Conservation (phyloP, 306 rosid species). For the Corylus avellana region DNA sequence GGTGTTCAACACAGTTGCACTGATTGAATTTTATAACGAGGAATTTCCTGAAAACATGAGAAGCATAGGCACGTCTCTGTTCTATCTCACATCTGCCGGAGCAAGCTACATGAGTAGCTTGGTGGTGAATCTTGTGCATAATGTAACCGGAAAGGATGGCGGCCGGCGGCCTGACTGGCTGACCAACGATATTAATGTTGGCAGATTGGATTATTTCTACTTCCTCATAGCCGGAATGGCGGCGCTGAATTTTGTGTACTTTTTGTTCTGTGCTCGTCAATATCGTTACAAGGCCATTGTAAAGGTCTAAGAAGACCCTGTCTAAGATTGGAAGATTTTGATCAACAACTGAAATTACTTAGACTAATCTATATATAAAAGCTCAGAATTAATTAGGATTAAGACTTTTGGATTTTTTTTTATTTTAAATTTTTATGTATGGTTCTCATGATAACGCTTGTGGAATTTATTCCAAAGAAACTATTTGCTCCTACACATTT, state of each 20-base stretch:
- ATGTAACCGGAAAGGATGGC: conserved; percentile 28
- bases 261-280: conserved; percentile 32
- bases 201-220: conserved; percentile 48
- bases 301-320: neutral
- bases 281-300: conserved; percentile 31
- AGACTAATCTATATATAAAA: too few relatives aligned
- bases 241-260: conserved; percentile 27
- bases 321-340: too few relatives aligned
- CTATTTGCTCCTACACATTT: too few relatives aligned
- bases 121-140: conserved; percentile 29
- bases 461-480: too few relatives aligned
- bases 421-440: too few relatives aligned
- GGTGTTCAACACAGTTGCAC: conserved; percentile 43
- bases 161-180: conserved; percentile 40
- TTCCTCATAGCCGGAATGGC: conserved; percentile 36
- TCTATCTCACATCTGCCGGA: conserved; percentile 24
- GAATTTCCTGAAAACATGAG: conserved; percentile 52
- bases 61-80: conserved; percentile 21
- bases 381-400: too few relatives aligned
- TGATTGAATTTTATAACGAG: conserved; percentile 50
- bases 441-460: too few relatives aligned
- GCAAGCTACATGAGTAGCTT: conserved; percentile 39
- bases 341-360: too few relatives aligned
- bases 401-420: too few relatives aligned
- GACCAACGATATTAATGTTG: conserved; percentile 46